phyloP scores from a whole-genome alignment of 352 stramenopile species.

The Pseudoperonospora humuli region DNA sequence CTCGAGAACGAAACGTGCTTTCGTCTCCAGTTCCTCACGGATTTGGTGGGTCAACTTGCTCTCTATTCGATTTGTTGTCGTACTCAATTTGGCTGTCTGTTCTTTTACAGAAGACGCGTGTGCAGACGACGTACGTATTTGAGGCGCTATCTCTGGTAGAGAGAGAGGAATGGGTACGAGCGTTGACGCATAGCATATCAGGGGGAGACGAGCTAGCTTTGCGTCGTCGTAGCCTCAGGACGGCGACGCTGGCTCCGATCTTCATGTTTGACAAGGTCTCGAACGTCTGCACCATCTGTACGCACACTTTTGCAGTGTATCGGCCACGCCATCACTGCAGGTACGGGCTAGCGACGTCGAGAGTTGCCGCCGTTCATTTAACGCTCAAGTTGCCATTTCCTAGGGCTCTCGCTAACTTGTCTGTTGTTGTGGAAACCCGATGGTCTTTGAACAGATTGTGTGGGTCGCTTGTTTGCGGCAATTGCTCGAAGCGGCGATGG shows the following conservation, averaged over 20 bases:
- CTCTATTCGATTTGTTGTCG: slow-evolving; percentile 2
- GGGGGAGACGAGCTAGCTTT: slow-evolving; percentile 47
- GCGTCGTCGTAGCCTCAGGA: slow-evolving; percentile 61
- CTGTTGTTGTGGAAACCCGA: slow-evolving; percentile 7
- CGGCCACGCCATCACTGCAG: slow-evolving; percentile 76
- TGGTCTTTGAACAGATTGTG: slow-evolving; percentile 45
- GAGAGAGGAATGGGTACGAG: slow-evolving; percentile 77
- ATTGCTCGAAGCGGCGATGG: slow-evolving; percentile 76
- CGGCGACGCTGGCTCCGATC: slow-evolving; percentile 68
- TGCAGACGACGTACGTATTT: slow-evolving; percentile 51
- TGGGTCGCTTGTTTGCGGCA: slow-evolving; percentile 71
- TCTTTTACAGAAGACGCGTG: slow-evolving; percentile 16
- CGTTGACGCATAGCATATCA: slow-evolving; percentile 67
- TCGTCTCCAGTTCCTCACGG: slow-evolving; percentile 37
- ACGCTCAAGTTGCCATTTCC: slow-evolving; percentile 9
- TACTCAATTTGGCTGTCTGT: slow-evolving; percentile 3
- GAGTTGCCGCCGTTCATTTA: slow-evolving; percentile 5
- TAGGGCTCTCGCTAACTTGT: slow-evolving; percentile 18
- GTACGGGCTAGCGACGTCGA: slow-evolving; percentile 21
- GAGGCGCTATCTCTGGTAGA: slow-evolving; percentile 53
- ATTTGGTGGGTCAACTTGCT: slow-evolving; percentile 16
- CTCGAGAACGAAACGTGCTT: slow-evolving; percentile 51
- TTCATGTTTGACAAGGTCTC: slow-evolving; percentile 85
- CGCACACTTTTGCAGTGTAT: slow-evolving; percentile 77
- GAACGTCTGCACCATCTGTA: slow-evolving; percentile 80